These are phyloP conservation scores for Clitoria ternatea DNA, from an alignment of 306 rosid species.

Conservation along the genomic window DNA sequence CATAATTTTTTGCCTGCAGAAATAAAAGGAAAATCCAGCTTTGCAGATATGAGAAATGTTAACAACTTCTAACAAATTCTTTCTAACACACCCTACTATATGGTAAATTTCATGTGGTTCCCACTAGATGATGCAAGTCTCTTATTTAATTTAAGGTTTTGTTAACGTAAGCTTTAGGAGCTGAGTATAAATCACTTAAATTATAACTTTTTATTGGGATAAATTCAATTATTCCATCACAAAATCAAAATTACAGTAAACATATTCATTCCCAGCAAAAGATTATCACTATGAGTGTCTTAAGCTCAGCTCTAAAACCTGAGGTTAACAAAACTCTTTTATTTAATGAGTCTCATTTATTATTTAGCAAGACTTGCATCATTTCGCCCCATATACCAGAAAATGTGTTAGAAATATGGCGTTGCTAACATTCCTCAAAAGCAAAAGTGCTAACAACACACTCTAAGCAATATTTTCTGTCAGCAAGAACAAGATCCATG, in stretches of 20 bases:
- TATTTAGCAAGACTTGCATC: neutral
- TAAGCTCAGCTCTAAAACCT: no score
- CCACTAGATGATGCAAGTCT: neutral
- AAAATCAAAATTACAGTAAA: no score
- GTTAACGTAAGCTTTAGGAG: no score
- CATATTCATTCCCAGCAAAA: no score
- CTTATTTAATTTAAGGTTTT: no score
- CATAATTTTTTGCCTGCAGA: neutral
- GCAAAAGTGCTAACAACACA: neutral
- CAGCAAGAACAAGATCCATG: conserved; percentile 18
- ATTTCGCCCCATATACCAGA: neutral
- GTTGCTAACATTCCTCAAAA: neutral
- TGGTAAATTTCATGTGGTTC: neutral
- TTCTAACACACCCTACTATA: neutral
- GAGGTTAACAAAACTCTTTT: no score
- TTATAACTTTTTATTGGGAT: no score
- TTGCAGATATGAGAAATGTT: neutral
- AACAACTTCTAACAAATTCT: neutral
- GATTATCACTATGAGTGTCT: no score
- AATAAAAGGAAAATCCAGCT: neutral
- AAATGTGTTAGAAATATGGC: no score
- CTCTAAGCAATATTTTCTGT: neutral
- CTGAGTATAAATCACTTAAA: no score
- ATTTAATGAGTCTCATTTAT: neutral
- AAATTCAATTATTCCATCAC: no score